Conservation (phyloP, 2,329 filamentous ascomycete genomes). For the Sporothrix humicola region DNA sequence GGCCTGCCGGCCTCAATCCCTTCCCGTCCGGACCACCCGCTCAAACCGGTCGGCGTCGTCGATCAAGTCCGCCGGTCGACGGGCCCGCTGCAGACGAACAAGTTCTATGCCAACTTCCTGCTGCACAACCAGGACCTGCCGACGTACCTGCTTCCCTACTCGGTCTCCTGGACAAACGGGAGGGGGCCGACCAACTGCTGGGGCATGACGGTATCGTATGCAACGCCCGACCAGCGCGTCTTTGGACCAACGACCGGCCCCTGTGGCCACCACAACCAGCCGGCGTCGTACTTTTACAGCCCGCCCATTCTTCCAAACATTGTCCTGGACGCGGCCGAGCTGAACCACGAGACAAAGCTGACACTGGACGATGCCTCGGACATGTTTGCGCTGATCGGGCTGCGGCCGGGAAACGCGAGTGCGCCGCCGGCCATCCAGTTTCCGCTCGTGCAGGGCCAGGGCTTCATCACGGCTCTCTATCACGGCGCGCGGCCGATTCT, state of each 20-base stretch:
- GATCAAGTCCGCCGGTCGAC: conserved; percentile 41
- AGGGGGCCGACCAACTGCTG: conserved; percentile 68
- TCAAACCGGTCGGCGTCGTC: conserved; percentile 58
- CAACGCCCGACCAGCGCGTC: conserved; percentile 69
- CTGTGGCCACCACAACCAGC: conserved; percentile 30
- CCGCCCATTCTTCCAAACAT: conserved; percentile 83
- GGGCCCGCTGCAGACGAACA: conserved; percentile 72
- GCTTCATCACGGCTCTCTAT: conserved; percentile 81
- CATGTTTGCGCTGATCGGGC: conserved; percentile 69
- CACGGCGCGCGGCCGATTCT: conserved; percentile 72
- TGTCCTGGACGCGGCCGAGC: conserved; percentile 77
- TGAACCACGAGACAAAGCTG: conserved; percentile 64
- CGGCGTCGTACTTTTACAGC: conserved; percentile 71
- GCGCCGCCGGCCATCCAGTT: conserved; percentile 70
- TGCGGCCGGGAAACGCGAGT: conserved; percentile 56
- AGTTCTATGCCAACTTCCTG: conserved; percentile 82
- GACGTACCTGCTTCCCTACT: conserved; percentile 78
- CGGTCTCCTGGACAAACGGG: conserved; percentile 70
- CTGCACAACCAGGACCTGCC: conserved; percentile 72
- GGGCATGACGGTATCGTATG: conserved; percentile 79
- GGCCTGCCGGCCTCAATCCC: conserved; percentile 55
- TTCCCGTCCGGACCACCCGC: conserved; percentile 62
- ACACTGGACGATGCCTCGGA: conserved; percentile 61
- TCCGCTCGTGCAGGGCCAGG: conserved; percentile 88
- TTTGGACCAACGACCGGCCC: conserved; percentile 61